Base-by-base conservation (phyloP, 192 early-diverging fungal species). In the Backusella psychrophila region DNA sequence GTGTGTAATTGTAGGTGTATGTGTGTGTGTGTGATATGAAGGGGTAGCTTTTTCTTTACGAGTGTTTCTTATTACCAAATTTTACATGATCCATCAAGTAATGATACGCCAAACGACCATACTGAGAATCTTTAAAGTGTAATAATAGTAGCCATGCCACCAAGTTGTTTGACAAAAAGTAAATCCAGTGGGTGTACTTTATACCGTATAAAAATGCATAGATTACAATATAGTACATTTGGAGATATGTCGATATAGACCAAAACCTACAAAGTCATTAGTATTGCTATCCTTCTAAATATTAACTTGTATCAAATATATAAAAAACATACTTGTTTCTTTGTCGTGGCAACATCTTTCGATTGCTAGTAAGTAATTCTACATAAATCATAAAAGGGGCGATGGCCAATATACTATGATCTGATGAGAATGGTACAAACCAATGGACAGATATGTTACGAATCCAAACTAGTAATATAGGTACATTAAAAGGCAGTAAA, bases 401-500 rank as follows among this genome's bases (percentile, higher is more conserved):
- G 41, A 90, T 87, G 15, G 87, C 86, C 9, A 88, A 75, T 31
- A 90, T 72, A 70, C 79, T 90, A 74, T 95, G 92, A 69, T 93
- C 92, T 2, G 92, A 93, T 17, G 93, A 90, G 15, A 93, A 92
- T 14, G 93, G 92, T 33, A 90, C 93, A 74, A 90, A 92, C 93
- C 93, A 95, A 72, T 91, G 79, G 9, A 95, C 93, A 21, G 91
- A 89, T 41, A 95, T 75, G 73, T 95, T 95, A 31, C 92, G 84
- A 71, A 93, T 90, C 93, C 93, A 95, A 5, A 95, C 92, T 72
- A 93, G 84, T 9, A 95, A 82, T 67, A 92, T 91, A 0, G 93
- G 92, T n/a, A 86, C 75, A 78, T 90, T 93, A 75, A 91, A 93
- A 17, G 93, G 93, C 21, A 95, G 78, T 23, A 92, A 80, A 56